phyloP scores from a whole-genome alignment of 1,284 basidiomycete genomes.

The Flammula alnicola region DNA sequence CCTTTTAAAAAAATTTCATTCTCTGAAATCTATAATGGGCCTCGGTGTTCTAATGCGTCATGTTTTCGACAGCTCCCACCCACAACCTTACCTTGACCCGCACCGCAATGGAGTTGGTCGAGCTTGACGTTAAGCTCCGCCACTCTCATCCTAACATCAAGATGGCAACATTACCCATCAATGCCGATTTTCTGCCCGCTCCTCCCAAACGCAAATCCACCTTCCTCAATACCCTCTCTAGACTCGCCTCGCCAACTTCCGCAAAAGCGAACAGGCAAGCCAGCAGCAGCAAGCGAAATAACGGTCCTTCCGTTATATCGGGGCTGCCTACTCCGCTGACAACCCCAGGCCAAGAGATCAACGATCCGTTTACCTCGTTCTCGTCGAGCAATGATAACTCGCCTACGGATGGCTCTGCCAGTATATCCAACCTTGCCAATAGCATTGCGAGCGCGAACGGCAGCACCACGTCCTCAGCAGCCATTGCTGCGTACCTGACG shows the following conservation, averaged over 20 bases:
- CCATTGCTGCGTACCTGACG: constrained; percentile 82
- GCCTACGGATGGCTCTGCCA: constrained; percentile 27
- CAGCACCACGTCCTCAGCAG: constrained; percentile 40
- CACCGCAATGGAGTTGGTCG: constrained; percentile 73
- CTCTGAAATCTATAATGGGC: neutral
- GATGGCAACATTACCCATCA: constrained; percentile 66
- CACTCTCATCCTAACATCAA: constrained; percentile 57
- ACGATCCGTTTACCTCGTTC: constrained; percentile 63
- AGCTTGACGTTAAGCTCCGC: constrained; percentile 77
- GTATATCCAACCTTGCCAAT: constrained; percentile 11
- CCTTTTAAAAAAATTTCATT: neutral
- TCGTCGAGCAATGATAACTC: constrained; percentile 32
- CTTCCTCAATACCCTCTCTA: constrained; percentile 81
- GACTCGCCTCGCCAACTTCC: constrained; percentile 70
- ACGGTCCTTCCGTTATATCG: too few relatives aligned
- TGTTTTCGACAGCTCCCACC: constrained; percentile 71
- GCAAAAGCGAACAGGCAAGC: constrained; percentile 42
- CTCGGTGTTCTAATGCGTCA: too few relatives aligned
- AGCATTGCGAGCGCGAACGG: constrained; percentile 4
- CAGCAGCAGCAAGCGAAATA: constrained; percentile 35
- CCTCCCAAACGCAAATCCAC: constrained; percentile 76
- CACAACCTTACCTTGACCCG: constrained; percentile 88
- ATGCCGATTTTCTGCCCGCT: constrained; percentile 50
- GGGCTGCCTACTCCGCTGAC: constrained; percentile 46
- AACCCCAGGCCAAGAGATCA: constrained; percentile 59